Base-by-base conservation (phyloP, 2,329 filamentous ascomycete genomes). In the Pseudogymnoascus sp. region DNA sequence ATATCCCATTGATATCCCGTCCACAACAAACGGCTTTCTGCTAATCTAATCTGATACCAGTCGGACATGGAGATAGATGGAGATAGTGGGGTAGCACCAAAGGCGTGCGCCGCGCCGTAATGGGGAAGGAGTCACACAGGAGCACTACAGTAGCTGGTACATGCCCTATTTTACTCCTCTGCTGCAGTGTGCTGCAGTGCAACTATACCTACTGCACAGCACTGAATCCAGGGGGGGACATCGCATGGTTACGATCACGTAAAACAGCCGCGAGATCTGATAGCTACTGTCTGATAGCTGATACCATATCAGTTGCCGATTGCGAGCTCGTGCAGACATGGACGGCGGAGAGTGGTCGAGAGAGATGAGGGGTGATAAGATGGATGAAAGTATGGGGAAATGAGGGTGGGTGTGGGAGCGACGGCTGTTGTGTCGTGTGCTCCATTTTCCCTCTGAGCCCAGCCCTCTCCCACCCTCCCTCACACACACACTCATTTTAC, bases 41-140 rank as follows among this genome's bases (percentile, higher is more conserved):
- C 23, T 49, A 49, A 49, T 49, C 43, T 49, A 49, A 49, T 49
- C 43, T 49, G 43, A 49, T 49, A 49, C 43, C 43, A 49, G 43
- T 28, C 23, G 43, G 23, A 7, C n/a, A 28, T 49, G 23, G 43
- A 49, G 43, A 49, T 49, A 49, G 43, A 2, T 49, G 43, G 43
- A 49, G 43, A 49, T 49, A 49, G 43, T 49, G 43, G 43, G 23
- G 43, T 49, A 16, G 43, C 43, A 49, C 43, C 23, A 49, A 49
- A 49, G 43, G 43, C 43, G 43, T 49, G 23, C 43, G 23, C 12
- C 23, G 23, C 14, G 43, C 43, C 14, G 23, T 49, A 49, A 49
- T 12, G 21, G 43, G 43, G 23, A 49, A 49, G 23, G 43, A n/a
- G 43, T 49, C 7, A 14, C 43, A 49, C 43, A 49, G 43, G 1